phyloP scores from a whole-genome alignment of 2,329 filamentous ascomycete species.

The Cryphonectria japonica region DNA sequence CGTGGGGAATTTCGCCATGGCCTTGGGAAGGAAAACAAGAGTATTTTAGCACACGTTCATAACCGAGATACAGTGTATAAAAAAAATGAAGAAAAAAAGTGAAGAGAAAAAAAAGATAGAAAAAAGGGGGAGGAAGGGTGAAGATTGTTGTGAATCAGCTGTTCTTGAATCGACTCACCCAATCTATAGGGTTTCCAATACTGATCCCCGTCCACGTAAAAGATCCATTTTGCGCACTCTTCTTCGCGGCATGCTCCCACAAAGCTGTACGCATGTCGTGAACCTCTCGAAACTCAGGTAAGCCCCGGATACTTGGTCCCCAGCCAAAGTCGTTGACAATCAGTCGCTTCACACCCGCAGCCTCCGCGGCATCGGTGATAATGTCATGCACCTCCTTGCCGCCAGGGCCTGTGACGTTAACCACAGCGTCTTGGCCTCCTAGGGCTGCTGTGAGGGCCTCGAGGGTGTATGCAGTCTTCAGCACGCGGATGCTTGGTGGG shows the following conservation, averaged over 20 bases:
- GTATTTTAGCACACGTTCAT: background rate
- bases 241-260: constrained; percentile 33
- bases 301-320: constrained; percentile 32
- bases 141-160: background rate
- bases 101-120: background rate
- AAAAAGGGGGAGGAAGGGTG: too few relatives aligned
- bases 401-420: constrained; percentile 35
- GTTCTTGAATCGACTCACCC: constrained; percentile 32
- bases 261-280: constrained; percentile 30
- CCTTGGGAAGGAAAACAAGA: constrained; percentile 16
- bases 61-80: too few relatives aligned
- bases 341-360: constrained; percentile 38
- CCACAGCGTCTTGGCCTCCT: constrained; percentile 36
- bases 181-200: constrained; percentile 39
- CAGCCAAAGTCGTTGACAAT: constrained; percentile 35
- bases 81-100: background rate
- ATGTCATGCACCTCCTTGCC: constrained; percentile 31
- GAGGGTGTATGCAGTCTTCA: constrained; percentile 26
- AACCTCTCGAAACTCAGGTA: constrained; percentile 36
- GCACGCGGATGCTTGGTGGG: constrained; percentile 31
- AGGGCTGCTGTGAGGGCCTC: constrained; percentile 33
- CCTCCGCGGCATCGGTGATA: constrained; percentile 38
- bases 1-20: constrained; percentile 31
- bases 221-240: constrained; percentile 29
- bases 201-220: constrained; percentile 39